Base-by-base conservation (phyloP, 148 eudicot species). In the Chenopodium quinoa region DNA sequence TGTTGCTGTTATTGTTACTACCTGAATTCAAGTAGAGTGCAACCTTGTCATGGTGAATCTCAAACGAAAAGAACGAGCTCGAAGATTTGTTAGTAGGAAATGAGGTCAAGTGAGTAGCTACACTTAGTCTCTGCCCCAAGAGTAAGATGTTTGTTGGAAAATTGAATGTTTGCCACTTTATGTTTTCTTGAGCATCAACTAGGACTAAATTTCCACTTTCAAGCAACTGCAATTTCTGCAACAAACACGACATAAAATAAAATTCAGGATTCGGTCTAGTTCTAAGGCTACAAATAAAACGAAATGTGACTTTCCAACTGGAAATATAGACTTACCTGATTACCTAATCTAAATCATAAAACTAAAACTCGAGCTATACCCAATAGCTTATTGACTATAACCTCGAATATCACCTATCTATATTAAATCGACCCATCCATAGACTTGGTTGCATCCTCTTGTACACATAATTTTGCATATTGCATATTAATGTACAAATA, bases 91-190 rank as follows among this genome's bases (percentile, higher is more conserved):
- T 90, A 63, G 50, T 81, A 14, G 93, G 88, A 81, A 89, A 91
- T 20, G 99, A 89, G 62, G 94, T 91, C 65, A 97, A 80, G 80
- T 85, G 91, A 60, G 99, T 97, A 37, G 91, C 89, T 70, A 93
- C 97, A 82, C 94, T 88, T 72, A 97, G 82, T 80, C 89, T 90
- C 75, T 97, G 98, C 8, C 97, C 94, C 90, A 88, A 84, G 19
- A 97, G 86, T 90, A 97, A 89, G 2, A 91, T 83, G 80, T 94
- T 88, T 69, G 98, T 91, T n/a, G 98, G 99, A 75, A 97, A 97
- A 84, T 97, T 94, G 93, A 97, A 97, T 54, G 92, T 94, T 74
- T 97, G 99, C 99, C 99, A 97, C 81, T 89, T 97, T 47, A 97
- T 91, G 72, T 77, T 67, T 80, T 87, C 90, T 67, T 73, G 54